Evolutionary conservation across 345 rosid species (phyloP).

Genomic region (Citrus inodora): DNA sequence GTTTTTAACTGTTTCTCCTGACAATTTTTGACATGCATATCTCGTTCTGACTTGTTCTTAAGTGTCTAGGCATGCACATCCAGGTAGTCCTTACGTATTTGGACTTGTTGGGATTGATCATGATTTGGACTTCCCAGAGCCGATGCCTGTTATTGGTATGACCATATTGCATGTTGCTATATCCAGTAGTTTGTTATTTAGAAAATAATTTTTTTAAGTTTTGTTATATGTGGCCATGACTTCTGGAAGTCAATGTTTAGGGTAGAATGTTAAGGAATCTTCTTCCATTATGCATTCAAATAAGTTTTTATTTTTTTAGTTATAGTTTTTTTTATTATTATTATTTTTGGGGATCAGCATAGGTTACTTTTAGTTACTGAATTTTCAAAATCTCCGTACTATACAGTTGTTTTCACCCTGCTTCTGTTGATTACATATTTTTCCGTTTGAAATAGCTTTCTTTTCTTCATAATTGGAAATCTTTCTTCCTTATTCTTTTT

Average conservation of each 20-base stretch:
- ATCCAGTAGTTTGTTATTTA: background rate
- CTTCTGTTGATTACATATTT: background rate
- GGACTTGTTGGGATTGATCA: constrained; percentile 97
- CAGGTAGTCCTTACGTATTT: constrained; percentile 97
- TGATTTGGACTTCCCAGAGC: constrained; percentile 97
- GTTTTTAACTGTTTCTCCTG: background rate
- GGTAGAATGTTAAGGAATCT: background rate
- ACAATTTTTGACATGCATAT: constrained; percentile 4
- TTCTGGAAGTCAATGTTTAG: background rate
- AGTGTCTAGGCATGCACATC: constrained; percentile 91
- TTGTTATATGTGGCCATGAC: background rate
- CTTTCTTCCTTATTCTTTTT: background rate
- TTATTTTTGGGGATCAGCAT: too few relatives aligned
- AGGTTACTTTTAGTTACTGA: background rate
- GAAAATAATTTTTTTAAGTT: background rate
- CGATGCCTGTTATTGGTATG: constrained; percentile 96
- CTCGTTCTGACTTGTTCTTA: constrained; percentile 39
- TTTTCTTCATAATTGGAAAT: background rate
- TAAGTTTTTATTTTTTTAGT: background rate
- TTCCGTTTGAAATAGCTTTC: background rate
- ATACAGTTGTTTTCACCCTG: background rate
- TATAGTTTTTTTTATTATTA: background rate
- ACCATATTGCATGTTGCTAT: background rate
- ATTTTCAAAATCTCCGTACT: background rate
- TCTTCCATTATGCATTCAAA: background rate